Conservation (phyloP, 805 yeast genomes). For the Schwanniomyces polymorphus region DNA sequence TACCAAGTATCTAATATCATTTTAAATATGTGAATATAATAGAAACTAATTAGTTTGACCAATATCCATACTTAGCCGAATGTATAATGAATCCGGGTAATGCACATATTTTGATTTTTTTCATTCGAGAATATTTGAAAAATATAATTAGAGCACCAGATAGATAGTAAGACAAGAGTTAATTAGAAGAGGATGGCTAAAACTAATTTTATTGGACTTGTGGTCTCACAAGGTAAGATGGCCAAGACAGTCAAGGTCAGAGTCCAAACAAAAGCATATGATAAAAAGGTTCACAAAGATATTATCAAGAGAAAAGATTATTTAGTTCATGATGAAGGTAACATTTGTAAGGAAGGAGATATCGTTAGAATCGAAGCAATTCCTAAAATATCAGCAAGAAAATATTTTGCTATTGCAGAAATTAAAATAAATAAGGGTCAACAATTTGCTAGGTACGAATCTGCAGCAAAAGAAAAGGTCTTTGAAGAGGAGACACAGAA, state of each 20-base stretch:
- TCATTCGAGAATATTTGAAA: background rate
- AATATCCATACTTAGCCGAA: too few relatives aligned
- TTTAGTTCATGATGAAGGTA: slow-evolving; percentile 91
- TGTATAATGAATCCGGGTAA: background rate
- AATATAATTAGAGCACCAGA: background rate
- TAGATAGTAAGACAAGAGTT: background rate
- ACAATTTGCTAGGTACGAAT: slow-evolving; percentile 79
- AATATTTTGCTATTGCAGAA: slow-evolving; percentile 89
- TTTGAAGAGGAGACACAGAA: slow-evolving; percentile 62
- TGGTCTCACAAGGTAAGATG: slow-evolving; percentile 95
- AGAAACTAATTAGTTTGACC: too few relatives aligned
- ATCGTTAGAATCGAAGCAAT: slow-evolving; percentile 89
- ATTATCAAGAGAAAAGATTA: slow-evolving; percentile 77
- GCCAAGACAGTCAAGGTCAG: slow-evolving; percentile 92
- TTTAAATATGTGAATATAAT: too few relatives aligned
- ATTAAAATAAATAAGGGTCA: slow-evolving; percentile 88
- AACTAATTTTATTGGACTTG: slow-evolving; percentile 89
- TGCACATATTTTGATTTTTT: background rate
- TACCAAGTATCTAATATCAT: too few relatives aligned
- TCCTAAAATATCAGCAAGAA: slow-evolving; percentile 79
- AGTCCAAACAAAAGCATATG: slow-evolving; percentile 74
- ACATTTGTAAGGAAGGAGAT: slow-evolving; percentile 92
- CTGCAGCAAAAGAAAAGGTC: slow-evolving; percentile 68
- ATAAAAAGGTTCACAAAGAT: slow-evolving; percentile 71
- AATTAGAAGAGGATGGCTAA: slow-evolving; percentile 60